Conservation (phyloP, 345 rosid genomes). For the Isatis tinctoria region DNA sequence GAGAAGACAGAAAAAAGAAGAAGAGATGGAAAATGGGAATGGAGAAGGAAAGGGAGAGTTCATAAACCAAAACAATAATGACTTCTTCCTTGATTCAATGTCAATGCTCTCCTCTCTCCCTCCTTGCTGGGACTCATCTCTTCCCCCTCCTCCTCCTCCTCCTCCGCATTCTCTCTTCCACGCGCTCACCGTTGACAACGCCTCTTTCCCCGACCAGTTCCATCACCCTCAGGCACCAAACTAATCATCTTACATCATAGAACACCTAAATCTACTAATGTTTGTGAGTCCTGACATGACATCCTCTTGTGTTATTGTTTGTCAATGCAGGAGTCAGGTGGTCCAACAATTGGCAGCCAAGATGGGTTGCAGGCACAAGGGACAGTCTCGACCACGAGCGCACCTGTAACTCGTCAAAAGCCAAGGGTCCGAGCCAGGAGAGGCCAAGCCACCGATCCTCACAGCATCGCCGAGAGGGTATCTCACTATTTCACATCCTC, state of each 20-base stretch:
- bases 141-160: constrained; percentile 36
- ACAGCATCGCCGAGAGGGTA: constrained; percentile 97
- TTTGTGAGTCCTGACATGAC: not conserved
- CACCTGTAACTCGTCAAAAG: constrained; percentile 55
- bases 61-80: constrained; percentile 37
- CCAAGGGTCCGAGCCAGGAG: constrained; percentile 90
- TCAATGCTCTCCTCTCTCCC: constrained; percentile 77
- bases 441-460: constrained; percentile 99
- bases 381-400: constrained; percentile 54
- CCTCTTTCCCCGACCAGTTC: constrained; percentile 64
- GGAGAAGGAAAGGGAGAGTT: constrained; percentile 35
- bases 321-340: constrained; percentile 34
- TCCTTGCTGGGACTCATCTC: constrained; percentile 40
- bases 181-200: constrained; percentile 29
- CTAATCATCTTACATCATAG: not conserved
- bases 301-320: not conserved
- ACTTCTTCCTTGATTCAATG: constrained; percentile 82
- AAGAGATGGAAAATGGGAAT: constrained; percentile 32
- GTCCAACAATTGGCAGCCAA: constrained; percentile 37
- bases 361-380: constrained; percentile 40
- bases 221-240: constrained; percentile 48
- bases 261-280: not conserved
- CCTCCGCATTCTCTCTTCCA: constrained; percentile 41
- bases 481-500: not conserved
- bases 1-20: not conserved